Conservation (phyloP, 345 rosid genomes). For the Rhodamnia argentea region DNA sequence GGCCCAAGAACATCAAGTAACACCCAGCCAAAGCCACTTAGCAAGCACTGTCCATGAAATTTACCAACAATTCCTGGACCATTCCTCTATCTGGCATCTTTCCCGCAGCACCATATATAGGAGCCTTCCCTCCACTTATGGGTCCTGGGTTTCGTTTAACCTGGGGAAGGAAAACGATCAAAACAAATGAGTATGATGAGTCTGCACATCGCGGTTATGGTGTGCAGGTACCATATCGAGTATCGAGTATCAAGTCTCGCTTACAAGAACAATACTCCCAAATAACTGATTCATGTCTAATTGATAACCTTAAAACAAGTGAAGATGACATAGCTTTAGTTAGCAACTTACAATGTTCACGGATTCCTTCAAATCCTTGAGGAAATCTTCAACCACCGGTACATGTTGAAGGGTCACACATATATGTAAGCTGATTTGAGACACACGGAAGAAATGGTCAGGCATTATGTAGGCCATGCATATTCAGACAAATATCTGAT, state of each 20-base stretch:
- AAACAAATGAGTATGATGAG: background rate
- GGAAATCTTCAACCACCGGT: slow-evolving; percentile 44
- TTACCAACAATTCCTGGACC: slow-evolving; percentile 74
- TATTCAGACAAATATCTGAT: background rate
- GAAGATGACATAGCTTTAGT: background rate
- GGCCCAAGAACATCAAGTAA: background rate
- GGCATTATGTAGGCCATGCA: background rate
- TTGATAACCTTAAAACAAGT: background rate
- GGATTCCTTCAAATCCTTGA: slow-evolving; percentile 60
- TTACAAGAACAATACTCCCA: background rate
- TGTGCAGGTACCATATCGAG: background rate
- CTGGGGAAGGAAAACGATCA: slow-evolving; percentile 10
- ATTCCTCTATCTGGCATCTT: slow-evolving; percentile 75
- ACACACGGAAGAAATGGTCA: background rate
- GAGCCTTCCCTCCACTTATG: slow-evolving; percentile 71
- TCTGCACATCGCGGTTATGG: background rate
- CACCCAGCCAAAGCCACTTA: slow-evolving; percentile 5
- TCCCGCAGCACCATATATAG: slow-evolving; percentile 94
- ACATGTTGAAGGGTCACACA: slow-evolving; percentile 90
- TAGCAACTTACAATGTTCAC: slow-evolving; percentile 54
- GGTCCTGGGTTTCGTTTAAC: slow-evolving; percentile 86
- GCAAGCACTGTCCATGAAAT: slow-evolving; percentile 80
- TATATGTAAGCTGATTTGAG: slow-evolving; percentile 64
- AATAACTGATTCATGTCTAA: background rate
- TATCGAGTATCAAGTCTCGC: background rate